Evolutionary conservation across 495 filamentous ascomycete genomes (phyloP).

Genomic region (Daldinia caldariorum): DNA sequence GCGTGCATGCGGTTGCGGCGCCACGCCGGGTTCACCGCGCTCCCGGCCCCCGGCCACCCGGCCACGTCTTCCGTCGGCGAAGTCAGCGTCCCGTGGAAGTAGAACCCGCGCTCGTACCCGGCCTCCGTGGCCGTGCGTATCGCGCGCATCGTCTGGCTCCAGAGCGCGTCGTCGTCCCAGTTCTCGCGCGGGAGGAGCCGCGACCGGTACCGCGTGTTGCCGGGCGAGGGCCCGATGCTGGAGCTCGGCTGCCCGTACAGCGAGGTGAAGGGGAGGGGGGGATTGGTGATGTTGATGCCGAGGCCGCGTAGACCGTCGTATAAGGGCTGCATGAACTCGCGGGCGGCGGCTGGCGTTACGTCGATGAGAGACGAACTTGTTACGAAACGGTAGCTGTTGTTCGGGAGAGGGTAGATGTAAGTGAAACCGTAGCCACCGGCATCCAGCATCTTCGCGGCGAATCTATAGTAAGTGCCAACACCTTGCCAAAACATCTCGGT

Average conservation of each 20-base stretch:
- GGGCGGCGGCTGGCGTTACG: slow-evolving; percentile 27
- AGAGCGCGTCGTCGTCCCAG: slow-evolving; percentile 55
- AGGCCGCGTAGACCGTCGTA: slow-evolving; percentile 44
- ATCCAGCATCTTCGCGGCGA: slow-evolving; percentile 51
- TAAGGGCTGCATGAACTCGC: slow-evolving; percentile 49
- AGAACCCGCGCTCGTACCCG: slow-evolving; percentile 51
- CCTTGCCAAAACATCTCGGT: slow-evolving; percentile 62
- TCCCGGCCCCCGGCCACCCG: slow-evolving; percentile 54
- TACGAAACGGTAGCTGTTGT: slow-evolving; percentile 47
- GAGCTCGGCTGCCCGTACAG: slow-evolving; percentile 35
- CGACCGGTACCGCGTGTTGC: slow-evolving; percentile 50
- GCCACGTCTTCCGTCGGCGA: slow-evolving; percentile 45
- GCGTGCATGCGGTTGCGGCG: slow-evolving; percentile 63
- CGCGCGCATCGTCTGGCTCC: slow-evolving; percentile 58
- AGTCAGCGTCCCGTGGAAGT: slow-evolving; percentile 58
- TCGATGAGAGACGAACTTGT: slow-evolving; percentile 45
- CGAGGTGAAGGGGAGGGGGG: slow-evolving; percentile 21
- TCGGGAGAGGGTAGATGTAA: slow-evolving; percentile 45
- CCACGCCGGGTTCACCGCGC: slow-evolving; percentile 66
- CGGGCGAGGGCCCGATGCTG: slow-evolving; percentile 47
- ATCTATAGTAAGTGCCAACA: slow-evolving; percentile 54
- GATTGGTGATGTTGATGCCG: slow-evolving; percentile 48
- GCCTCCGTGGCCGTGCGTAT: slow-evolving; percentile 61
- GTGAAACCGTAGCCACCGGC: slow-evolving; percentile 59
- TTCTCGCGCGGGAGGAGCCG: slow-evolving; percentile 63